Percentiles rank a stretch among this genome's conserved stretches.
These are phyloP conservation scores for Boletus fagicola DNA, from an alignment of 768 basidiomycete genomes.

Conservation along the genomic window DNA sequence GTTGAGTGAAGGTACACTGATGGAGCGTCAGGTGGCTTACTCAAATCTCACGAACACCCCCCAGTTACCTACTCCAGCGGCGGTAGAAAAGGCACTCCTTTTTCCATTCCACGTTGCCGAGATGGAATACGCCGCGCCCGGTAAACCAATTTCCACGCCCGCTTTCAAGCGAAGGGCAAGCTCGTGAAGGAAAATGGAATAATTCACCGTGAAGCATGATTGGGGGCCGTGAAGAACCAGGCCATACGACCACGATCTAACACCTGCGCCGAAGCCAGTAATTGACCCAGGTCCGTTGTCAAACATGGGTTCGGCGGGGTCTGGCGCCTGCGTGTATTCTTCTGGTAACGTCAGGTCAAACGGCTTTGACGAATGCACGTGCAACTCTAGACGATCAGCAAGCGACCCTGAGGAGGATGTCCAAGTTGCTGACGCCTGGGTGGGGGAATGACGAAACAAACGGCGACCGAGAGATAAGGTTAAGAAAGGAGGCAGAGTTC, in stretches of 20 bases:
- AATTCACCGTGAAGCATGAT: slow-evolving; percentile 51
- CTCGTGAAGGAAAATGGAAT: slow-evolving; percentile 52
- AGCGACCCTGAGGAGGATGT: slow-evolving; percentile 24
- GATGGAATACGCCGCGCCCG: slow-evolving; percentile 43
- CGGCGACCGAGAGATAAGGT: slow-evolving; percentile 48
- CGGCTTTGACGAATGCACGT: slow-evolving; percentile 42
- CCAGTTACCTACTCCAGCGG: slow-evolving; percentile 41
- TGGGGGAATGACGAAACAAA: slow-evolving; percentile 48
- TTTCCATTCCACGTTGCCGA: slow-evolving; percentile 51
- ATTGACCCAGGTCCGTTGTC: slow-evolving; percentile 43
- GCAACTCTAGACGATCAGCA: slow-evolving; percentile 37
- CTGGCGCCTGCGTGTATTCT: slow-evolving; percentile 23
- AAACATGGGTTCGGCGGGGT: slow-evolving; percentile 22
- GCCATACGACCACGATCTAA: slow-evolving; percentile 49
- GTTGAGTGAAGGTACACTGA: slow-evolving; percentile 14
- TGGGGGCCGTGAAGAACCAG: slow-evolving; percentile 45
- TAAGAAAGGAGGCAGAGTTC: slow-evolving; percentile 37
- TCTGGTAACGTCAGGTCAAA: slow-evolving; percentile 35
- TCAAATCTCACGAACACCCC: slow-evolving; percentile 56
- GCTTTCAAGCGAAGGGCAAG: slow-evolving; percentile 53
- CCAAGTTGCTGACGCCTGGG: slow-evolving; percentile 44
- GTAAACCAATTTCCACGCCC: slow-evolving; percentile 47
- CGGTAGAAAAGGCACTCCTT: slow-evolving; percentile 42
- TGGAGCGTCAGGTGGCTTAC: slow-evolving; percentile 35
- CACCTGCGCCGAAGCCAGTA: slow-evolving; percentile 48